Percentiles rank a stretch among this genome's conserved stretches.
Conservation (phyloP, 345 rosid genomes). For the Luvunga scandens region DNA sequence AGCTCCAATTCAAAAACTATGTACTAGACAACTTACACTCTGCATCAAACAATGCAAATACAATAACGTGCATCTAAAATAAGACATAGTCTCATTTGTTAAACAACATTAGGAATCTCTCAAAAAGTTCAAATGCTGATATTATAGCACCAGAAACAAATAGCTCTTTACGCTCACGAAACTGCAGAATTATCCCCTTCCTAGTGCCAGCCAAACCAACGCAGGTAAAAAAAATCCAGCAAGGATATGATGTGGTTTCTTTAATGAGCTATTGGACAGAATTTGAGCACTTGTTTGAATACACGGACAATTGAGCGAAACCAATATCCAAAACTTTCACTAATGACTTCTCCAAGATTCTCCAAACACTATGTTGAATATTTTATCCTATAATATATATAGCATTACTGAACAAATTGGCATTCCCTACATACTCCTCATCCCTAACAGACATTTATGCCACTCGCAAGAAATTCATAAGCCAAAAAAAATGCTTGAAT, state of each 20-base stretch:
- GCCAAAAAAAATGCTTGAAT: background rate
- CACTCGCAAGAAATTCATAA: background rate
- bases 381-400: background rate
- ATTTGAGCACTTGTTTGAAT: background rate
- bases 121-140: background rate
- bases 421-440: background rate
- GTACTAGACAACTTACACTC: background rate
- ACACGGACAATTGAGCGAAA: background rate
- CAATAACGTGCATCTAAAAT: background rate
- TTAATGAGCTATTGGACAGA: background rate
- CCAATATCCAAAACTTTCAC: background rate
- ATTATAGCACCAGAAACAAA: background rate
- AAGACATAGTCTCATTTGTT: background rate
- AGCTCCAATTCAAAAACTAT: background rate
- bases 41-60: background rate
- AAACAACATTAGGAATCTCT: background rate
- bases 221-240: background rate
- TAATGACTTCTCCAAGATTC: background rate
- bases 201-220: background rate
- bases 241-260: background rate
- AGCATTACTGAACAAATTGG: background rate
- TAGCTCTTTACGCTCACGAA: background rate
- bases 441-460: background rate
- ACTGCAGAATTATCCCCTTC: background rate
- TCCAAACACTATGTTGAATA: background rate